Evolutionary conservation across 169 alveolate species (phyloP), one percentile per base, ranked within the genome.

Genomic region (Eimeria praecox): DNA sequence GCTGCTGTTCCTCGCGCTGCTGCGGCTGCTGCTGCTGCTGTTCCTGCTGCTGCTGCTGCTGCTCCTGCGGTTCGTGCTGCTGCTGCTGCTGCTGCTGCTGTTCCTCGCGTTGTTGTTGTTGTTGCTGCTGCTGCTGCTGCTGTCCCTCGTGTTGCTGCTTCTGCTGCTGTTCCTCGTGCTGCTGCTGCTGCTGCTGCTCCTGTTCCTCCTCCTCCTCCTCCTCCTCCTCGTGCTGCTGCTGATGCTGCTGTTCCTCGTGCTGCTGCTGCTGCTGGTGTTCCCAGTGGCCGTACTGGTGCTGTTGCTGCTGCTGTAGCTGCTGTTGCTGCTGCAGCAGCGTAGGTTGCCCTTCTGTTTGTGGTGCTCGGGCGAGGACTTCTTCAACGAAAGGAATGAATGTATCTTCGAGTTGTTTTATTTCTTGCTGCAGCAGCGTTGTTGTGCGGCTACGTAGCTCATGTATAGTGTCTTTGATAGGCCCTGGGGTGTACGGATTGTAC

Each of bases 271-370:
- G 83, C 42, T 16, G 83, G 12, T 38, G 83, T 44, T 8, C 44
- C 42, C 18, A 8, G 44, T 30, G 83, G 52, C 12, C 83, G 33
- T 71, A 44, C 24, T 71, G 83, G 8, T 71, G 83, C 24, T 71
- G 83, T 44, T 71, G 83, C 42, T 71, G 83, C 42, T 71, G 88
- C 88, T 40, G 88, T 44, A 40, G 46, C 44, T 69, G 80, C 44
- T 69, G 80, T 44, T 69, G 80, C 44, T 69, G 80, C 44, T 69
- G 78, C 42, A 62, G 33, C 27, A 24, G 54, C 40, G 2, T 2
- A 46, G 33, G 24, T 69, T 85, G 62, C 62, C 80, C n/a, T 66
- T 56, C 40, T 20, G 38, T 1, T 27, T 85, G 18, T 1, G 33
- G 40, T 38, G 40, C 27, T 8, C 27, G 3, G 35, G 78, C 33